phyloP scores from a whole-genome alignment of 78 protist species.

The Capsaspora owczarzaki region DNA sequence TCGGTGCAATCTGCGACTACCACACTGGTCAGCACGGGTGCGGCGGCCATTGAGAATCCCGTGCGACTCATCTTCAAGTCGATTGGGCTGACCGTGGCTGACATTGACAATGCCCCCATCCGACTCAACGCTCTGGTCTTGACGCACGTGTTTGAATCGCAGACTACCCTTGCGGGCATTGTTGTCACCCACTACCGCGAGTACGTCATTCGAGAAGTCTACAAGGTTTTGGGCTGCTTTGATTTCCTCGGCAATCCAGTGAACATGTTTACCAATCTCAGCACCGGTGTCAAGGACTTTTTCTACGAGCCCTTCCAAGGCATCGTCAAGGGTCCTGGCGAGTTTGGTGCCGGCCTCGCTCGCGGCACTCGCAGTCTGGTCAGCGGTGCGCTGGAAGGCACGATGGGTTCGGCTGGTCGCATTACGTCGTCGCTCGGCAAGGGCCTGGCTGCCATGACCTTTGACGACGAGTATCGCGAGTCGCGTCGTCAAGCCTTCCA shows the following conservation, averaged over 20 bases:
- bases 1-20: too few species aligned
- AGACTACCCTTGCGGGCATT: neutral
- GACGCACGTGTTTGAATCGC: neutral
- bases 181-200: neutral
- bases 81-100: neutral
- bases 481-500: neutral
- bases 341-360: neutral
- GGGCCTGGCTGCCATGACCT: slow-evolving; percentile 3
- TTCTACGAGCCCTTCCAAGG: slow-evolving; percentile 36
- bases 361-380: slow-evolving; percentile 2
- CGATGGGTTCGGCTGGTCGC: neutral
- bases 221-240: slow-evolving; percentile 19
- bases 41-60: too few species aligned
- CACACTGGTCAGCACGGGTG: too few species aligned
- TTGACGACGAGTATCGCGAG: slow-evolving; percentile 18
- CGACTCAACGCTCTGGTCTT: neutral
- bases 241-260: slow-evolving; percentile 56
- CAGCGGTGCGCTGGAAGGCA: neutral
- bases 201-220: neutral
- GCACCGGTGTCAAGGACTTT: slow-evolving; percentile 30
- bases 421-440: slow-evolving; percentile 14
- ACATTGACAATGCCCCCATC: neutral
- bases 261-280: slow-evolving; percentile 10
- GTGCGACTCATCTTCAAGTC: neutral
- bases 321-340: neutral